Percentiles rank a stretch among this genome's conserved stretches.
Conservation (phyloP, 257 asterid genomes). For the Ilex aquifolium region DNA sequence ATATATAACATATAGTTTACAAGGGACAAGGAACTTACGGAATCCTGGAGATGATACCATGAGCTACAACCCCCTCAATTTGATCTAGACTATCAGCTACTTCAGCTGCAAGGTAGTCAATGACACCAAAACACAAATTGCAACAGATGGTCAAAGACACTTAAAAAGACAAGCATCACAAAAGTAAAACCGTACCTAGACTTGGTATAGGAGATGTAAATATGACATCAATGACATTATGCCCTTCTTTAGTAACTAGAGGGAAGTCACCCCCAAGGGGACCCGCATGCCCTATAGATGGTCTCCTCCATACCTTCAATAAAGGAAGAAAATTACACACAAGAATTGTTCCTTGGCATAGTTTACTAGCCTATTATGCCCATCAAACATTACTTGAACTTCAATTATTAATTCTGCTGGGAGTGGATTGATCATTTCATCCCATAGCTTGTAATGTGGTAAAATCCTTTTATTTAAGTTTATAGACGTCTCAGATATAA, state of each 20-base stretch:
- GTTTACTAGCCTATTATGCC: too few species aligned
- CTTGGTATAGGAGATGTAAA: constrained; percentile 62
- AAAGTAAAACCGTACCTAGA: constrained; percentile 42
- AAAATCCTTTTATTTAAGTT: too few species aligned
- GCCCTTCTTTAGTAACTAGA: constrained; percentile 61
- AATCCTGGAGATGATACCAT: constrained; percentile 50
- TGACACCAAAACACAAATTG: constrained; percentile 2
- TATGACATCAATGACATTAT: constrained; percentile 61
- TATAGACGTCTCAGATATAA: too few species aligned
- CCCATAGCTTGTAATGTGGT: too few species aligned
- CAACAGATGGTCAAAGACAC: constrained; percentile 6
- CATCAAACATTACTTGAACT: too few species aligned
- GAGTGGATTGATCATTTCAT: too few species aligned
- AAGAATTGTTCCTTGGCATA: too few species aligned
- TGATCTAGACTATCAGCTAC: constrained; percentile 58
- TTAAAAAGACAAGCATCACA: not conserved
- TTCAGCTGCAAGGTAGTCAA: constrained; percentile 37
- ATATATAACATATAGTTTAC: not conserved
- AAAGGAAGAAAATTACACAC: not conserved
- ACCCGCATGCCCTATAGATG: constrained; percentile 53
- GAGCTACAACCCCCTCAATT: constrained; percentile 57
- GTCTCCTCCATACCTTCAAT: constrained; percentile 67
- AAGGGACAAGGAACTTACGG: constrained; percentile 38
- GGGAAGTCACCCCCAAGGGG: constrained; percentile 73
- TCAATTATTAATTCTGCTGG: too few species aligned